phyloP scores from a whole-genome alignment of 116 monocot genomes.

The Dioscorea cayenensis region DNA sequence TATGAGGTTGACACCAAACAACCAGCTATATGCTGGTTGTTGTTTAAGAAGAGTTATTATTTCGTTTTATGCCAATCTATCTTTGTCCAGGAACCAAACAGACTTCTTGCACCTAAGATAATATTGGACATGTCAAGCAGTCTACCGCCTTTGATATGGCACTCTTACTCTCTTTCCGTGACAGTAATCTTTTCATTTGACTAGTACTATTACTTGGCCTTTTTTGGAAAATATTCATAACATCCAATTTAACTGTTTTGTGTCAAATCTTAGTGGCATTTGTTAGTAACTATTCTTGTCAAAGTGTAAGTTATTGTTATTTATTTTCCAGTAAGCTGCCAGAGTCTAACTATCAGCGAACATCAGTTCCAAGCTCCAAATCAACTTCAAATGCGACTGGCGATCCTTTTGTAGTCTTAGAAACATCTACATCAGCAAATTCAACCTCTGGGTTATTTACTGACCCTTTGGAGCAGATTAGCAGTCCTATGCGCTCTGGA shows the following conservation, averaged over 20 bases:
- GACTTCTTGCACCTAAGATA: not conserved
- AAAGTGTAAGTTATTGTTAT: not conserved
- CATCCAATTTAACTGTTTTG: too few species aligned
- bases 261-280: not conserved
- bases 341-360: conserved; percentile 17
- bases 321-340: conserved; percentile 24
- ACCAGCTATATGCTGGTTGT: too few species aligned
- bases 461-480: conserved; percentile 51
- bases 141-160: not conserved
- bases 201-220: not conserved
- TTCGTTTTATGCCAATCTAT: too few species aligned
- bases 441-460: conserved; percentile 42
- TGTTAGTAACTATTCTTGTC: not conserved
- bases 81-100: too few species aligned
- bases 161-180: not conserved
- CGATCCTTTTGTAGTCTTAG: conserved; percentile 79
- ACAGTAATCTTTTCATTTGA: not conserved
- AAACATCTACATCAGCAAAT: conserved; percentile 39
- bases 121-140: not conserved
- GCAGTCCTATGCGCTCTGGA: conserved; percentile 26
- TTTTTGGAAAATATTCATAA: not conserved
- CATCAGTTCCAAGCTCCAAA: conserved; percentile 20
- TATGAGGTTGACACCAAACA: too few species aligned
- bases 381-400: conserved; percentile 15
- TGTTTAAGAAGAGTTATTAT: too few species aligned